Evolutionary conservation across 2,329 filamentous ascomycete genomes (phyloP).

Genomic region (Fusarium avenaceum): DNA sequence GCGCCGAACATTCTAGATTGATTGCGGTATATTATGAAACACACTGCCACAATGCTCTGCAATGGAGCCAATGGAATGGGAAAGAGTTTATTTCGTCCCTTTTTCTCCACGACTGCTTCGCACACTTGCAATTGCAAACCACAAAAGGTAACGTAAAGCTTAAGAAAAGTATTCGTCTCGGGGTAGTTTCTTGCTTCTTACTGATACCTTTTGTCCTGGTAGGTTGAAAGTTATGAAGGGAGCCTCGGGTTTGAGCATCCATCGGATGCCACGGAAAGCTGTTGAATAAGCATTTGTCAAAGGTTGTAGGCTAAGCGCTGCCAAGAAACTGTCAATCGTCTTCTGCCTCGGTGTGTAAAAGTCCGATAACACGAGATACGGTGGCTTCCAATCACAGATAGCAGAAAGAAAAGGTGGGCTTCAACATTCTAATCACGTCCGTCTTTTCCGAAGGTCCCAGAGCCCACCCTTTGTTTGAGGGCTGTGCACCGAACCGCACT

Average conservation of each 20-base stretch:
- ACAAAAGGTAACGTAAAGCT: too few relatives aligned
- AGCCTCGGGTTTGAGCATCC: too few relatives aligned
- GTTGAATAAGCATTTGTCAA: not conserved
- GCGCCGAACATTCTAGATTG: conserved; percentile 11
- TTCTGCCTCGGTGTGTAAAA: not conserved
- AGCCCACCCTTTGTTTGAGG: not conserved
- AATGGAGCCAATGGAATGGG: not conserved
- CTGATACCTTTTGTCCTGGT: too few relatives aligned
- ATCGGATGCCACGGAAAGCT: conserved; percentile 26
- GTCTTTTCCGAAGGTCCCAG: not conserved
- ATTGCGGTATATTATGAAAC: not conserved
- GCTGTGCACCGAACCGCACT: not conserved
- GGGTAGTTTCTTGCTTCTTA: too few relatives aligned
- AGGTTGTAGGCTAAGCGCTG: not conserved
- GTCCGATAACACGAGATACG: conserved; percentile 3
- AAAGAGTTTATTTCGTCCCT: too few relatives aligned
- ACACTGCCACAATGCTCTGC: too few relatives aligned
- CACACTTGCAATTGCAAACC: too few relatives aligned
- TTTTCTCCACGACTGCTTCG: too few relatives aligned
- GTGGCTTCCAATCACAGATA: not conserved
- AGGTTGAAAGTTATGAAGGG: too few relatives aligned
- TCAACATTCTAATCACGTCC: not conserved
- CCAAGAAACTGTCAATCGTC: conserved; percentile 10
- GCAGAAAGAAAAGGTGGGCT: not conserved
- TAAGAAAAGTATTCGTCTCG: too few relatives aligned